Evolutionary conservation across 2,329 filamentous ascomycete genomes (phyloP).

Genomic region (Diplodia intermedia): DNA sequence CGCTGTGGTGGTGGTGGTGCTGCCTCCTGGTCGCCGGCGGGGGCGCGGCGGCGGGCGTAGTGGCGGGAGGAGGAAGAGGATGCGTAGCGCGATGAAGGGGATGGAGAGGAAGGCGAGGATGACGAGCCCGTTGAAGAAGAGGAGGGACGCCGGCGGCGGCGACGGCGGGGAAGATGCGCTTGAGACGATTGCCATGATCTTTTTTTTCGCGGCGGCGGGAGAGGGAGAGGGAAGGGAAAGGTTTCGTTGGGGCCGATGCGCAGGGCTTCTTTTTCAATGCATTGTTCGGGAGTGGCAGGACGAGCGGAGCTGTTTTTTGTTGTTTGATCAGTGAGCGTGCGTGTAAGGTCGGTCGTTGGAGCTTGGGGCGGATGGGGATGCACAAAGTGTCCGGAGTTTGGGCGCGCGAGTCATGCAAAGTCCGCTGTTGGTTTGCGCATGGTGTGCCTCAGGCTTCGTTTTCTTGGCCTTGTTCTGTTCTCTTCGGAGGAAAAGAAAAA

Average conservation of each 20-base stretch:
- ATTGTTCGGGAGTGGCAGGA: background rate
- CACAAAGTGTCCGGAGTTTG: slow-evolving; percentile 23
- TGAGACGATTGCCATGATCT: background rate
- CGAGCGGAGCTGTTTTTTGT: background rate
- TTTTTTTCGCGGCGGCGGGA: background rate
- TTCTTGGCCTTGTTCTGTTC: background rate
- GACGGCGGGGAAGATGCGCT: slow-evolving; percentile 5
- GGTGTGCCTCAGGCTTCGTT: background rate
- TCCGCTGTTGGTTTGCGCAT: background rate
- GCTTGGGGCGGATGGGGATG: background rate
- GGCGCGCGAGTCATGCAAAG: slow-evolving; percentile 27
- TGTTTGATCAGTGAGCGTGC: background rate
- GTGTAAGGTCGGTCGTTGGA: background rate
- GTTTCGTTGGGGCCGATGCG: background rate
- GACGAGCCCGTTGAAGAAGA: slow-evolving; percentile 27
- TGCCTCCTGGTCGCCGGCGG: slow-evolving; percentile 3
- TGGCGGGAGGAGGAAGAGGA: slow-evolving; percentile 50
- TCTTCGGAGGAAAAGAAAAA: background rate
- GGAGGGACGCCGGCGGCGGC: slow-evolving; percentile 11
- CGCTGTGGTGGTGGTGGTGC: background rate
- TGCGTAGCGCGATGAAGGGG: slow-evolving; percentile 46
- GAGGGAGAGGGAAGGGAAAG: background rate
- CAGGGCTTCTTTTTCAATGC: slow-evolving; percentile 1
- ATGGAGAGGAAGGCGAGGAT: slow-evolving; percentile 46
- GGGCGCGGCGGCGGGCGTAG: slow-evolving; percentile 37